phyloP scores from a whole-genome alignment of 73 alveolate species.

The Paramecium tetraurelia region DNA sequence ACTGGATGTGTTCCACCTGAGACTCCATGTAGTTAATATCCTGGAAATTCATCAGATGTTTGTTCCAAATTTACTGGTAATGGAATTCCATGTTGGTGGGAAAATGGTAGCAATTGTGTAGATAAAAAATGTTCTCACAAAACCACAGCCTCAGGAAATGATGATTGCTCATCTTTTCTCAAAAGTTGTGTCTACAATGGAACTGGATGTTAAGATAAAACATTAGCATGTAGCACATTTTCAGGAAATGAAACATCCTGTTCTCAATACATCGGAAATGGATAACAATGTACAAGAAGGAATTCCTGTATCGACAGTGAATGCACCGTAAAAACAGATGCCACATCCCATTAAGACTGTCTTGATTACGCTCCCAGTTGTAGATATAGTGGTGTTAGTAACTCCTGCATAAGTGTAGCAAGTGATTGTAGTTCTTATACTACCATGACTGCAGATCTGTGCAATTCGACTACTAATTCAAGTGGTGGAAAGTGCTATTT shows the following conservation, averaged over 20 bases:
- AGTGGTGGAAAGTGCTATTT: background rate
- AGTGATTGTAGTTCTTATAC: background rate
- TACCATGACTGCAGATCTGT: background rate
- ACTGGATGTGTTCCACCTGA: background rate
- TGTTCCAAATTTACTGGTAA: background rate
- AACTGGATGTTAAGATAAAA: background rate
- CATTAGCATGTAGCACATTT: background rate
- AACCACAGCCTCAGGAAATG: background rate
- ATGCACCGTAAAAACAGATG: background rate
- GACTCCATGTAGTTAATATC: background rate
- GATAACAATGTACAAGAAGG: background rate
- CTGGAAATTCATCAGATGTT: background rate
- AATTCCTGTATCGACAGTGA: background rate
- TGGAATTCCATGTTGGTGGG: slow-evolving; percentile 23
- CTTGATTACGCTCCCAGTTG: background rate
- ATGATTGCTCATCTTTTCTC: background rate
- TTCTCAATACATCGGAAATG: background rate
- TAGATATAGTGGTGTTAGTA: background rate
- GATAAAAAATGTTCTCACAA: background rate
- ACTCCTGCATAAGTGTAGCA: background rate
- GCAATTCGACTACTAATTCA: background rate
- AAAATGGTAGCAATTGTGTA: background rate
- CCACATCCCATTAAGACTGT: background rate
- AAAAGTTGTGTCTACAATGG: slow-evolving; percentile 38
- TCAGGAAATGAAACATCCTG: background rate